A percentile compares a stretch with the other conserved stretches of the same genome.
Conservation (phyloP, 352 stramenopile species). For the Phytophthora multivora region DNA sequence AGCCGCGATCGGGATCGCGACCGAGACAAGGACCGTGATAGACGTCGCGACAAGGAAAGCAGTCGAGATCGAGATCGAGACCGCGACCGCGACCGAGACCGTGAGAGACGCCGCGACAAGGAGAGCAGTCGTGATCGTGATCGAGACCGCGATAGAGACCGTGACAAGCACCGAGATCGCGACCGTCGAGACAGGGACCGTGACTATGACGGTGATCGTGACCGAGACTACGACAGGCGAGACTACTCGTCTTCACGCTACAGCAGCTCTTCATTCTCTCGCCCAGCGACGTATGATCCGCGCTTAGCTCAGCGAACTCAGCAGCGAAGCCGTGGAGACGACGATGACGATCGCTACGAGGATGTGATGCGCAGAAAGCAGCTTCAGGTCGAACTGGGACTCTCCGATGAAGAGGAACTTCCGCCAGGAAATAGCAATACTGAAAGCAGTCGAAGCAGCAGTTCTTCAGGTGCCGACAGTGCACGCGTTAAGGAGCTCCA, state of each 20-base stretch:
- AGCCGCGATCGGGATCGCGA: slow-evolving; percentile 36
- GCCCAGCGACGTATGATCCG: slow-evolving; percentile 84
- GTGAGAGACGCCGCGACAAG: slow-evolving; percentile 19
- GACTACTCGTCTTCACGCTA: slow-evolving; percentile 32
- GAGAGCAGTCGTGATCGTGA: slow-evolving; percentile 19
- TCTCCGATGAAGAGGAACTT: slow-evolving; percentile 61
- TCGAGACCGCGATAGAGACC: slow-evolving; percentile 28
- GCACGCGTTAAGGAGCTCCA: slow-evolving; percentile 63
- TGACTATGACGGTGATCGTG: slow-evolving; percentile 37
- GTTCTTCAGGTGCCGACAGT: slow-evolving; percentile 7
- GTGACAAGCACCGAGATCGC: slow-evolving; percentile 39
- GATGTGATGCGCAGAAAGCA: slow-evolving; percentile 56
- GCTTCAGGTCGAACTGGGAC: slow-evolving; percentile 74
- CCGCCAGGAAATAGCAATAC: slow-evolving; percentile 4
- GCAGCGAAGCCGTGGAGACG: slow-evolving; percentile 34
- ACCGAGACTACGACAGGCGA: slow-evolving; percentile 34
- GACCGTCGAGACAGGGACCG: slow-evolving; percentile 41
- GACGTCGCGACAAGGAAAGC: slow-evolving; percentile 15
- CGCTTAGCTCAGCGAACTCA: slow-evolving; percentile 67
- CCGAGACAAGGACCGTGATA: slow-evolving; percentile 27
- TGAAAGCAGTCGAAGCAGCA: slow-evolving; percentile 2
- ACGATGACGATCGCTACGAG: slow-evolving; percentile 46
- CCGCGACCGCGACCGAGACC: slow-evolving; percentile 31
- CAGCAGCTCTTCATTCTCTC: slow-evolving; percentile 70
- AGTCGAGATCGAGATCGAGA: slow-evolving; percentile 7